Evolutionary conservation across 345 rosid species (phyloP), one percentile per base, ranked within the genome.

Genomic region (Lepidium africanum): DNA sequence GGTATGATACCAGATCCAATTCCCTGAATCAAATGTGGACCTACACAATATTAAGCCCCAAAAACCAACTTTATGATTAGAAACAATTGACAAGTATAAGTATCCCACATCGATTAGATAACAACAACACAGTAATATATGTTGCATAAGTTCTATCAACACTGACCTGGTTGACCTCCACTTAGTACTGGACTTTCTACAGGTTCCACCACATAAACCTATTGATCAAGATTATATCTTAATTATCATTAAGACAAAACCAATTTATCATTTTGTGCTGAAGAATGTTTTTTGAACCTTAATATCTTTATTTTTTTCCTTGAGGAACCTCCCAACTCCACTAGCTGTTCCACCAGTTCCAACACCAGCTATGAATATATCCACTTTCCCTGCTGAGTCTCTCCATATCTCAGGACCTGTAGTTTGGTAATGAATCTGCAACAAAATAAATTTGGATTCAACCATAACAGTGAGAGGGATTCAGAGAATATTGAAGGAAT

Each of bases 1-100:
- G 98, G 98, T 33, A 87, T 40, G 70, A 92, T 86, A 69, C 89
- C 95, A 60, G 95, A 80, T 19, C 96, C 92, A 40, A 92, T 87
- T 32, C 96, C 98, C 53, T 87, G 82, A 37, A 83, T 83, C 74
- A 72, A 63, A 80, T 80, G 86, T 14, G 47, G 81, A n/a, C 86
- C 84, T 82, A 65, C 48, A n/a, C 33, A 14, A 47, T 7, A 64
- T 38, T 27, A 55, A 33, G 35, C 10, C 32, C 19, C 16, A 9
- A 9, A 3, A 61, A 45, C 41, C 15, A 0, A 14, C 1, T 7
- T 4, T 45, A 47, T 35, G 8, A 37, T 19, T 12, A 33, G 17
- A 57, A 27, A 4, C 32, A 27, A 27, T 27, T 5, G 6, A 25
- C 2, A 3, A 25, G 3, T 4, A n/a, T n/a, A n/a, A n/a, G n/a